Evolutionary conservation across 768 basidiomycete species (phyloP), one percentile per base, ranked within the genome.

Genomic region (Botryobasidium botryosum): DNA sequence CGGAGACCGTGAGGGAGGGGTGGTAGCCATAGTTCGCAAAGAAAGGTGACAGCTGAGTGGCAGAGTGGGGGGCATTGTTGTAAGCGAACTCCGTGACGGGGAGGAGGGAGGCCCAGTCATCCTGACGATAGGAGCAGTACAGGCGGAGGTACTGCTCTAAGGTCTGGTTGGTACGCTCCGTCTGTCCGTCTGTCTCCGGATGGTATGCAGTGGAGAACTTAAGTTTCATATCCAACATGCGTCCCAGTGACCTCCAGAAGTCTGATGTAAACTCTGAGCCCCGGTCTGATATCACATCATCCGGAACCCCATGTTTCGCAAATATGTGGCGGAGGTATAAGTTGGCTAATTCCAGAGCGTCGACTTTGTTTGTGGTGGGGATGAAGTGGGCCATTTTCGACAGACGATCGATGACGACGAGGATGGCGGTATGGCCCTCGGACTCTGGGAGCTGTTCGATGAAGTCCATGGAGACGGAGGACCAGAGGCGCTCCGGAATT

Each of bases 141-240:
- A 58, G 56, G 13, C 59, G 46, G 7, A 64, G 32, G 2, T 54
- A 46, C 5, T 56, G 58, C 50, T 64, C 61, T 0, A 66, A 35
- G 0, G 39, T 48, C 44, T 61, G 61, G 50, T 64, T 64, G 15
- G 59, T 23, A 0, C 58, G 48, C 50, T 66, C 61, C 0, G 57
- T 63, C 47, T 63, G 65, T 2, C 62, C 65, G 47, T 67, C 62
- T 3, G 60, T 55, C 47, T 67, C 62, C 0, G 62, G 65, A 45
- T 67, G 66, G 38, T 63, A 57, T 0, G 59, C 51, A 0, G 61
- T 61, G 1, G 64, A 59, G 0, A 63, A 37, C 3, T 49, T 51
- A 39, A 50, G 45, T 2, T 44, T 21, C 4, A 52, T 48, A 0
- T 55, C 57, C n/a, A 61, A 47, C 2, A 29, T 3, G 1, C 39